These are phyloP conservation scores for Eutrema japonicum DNA, from an alignment of 345 rosid species.

Conservation along the genomic window DNA sequence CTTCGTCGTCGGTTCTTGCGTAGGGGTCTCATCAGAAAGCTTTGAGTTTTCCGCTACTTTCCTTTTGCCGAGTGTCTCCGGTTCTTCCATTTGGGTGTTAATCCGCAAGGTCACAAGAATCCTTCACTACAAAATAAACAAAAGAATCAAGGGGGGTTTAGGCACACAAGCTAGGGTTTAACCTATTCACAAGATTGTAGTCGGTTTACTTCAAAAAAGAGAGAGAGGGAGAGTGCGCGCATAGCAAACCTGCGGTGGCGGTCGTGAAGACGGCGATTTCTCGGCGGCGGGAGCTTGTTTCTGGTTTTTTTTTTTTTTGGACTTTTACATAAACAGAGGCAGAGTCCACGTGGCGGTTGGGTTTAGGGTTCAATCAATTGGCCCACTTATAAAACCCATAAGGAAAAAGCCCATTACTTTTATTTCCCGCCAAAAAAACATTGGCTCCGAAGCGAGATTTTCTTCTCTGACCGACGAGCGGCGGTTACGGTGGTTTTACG, in stretches of 20 bases:
- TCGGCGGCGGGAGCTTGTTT: slow-evolving; percentile 29
- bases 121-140: slow-evolving; percentile 6
- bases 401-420: slow-evolving; percentile 17
- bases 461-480: not conserved
- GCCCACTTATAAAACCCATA: slow-evolving; percentile 24
- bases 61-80: slow-evolving; percentile 55
- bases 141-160: slow-evolving; percentile 9
- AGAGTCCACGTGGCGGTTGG: slow-evolving; percentile 33
- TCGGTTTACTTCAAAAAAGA: not conserved
- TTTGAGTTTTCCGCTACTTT: slow-evolving; percentile 50
- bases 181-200: not conserved
- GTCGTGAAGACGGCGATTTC: slow-evolving; percentile 20
- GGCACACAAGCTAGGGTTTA: slow-evolving; percentile 4
- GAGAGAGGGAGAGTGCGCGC: not conserved
- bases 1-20: slow-evolving; percentile 53
- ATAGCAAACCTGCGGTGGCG: not conserved
- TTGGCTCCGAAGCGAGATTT: not conserved
- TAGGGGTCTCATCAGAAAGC: slow-evolving; percentile 41
- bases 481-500: slow-evolving; percentile 6
- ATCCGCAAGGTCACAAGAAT: slow-evolving; percentile 6
- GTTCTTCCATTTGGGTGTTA: slow-evolving; percentile 46
- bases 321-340: not conserved
- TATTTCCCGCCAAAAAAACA: slow-evolving; percentile 39
- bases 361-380: slow-evolving; percentile 25
- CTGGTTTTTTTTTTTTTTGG: not conserved